Base-by-base conservation (phyloP, 345 rosid genomes). In the Moringa oleifera region DNA sequence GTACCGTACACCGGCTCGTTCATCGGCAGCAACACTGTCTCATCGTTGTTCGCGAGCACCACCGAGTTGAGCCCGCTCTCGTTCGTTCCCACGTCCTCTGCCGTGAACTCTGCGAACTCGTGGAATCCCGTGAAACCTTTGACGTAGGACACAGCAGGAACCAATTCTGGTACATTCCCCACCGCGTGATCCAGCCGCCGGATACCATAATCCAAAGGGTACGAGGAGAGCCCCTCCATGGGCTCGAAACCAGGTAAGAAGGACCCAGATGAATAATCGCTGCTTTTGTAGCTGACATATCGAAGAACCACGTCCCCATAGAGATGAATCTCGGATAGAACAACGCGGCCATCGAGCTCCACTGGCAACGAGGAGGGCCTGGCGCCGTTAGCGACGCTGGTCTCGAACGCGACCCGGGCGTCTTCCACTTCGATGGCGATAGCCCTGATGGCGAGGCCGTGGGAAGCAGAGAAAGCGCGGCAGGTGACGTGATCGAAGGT, bases 1-100 rank as follows among this genome's bases (percentile, higher is more conserved):
- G 95, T 92, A 59, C 98, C 98, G 23, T 71, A 79, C 59, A 92
- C 98, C 1, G 98, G 98, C 70, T 92, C 98, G 70, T 92, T 92
- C 66, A 92, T 71, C 13, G 96, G 96, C 3, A 92, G 65, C 62
- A 92, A 71, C 23, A 92, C 93, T 73, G 53, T 89, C 55, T 89
- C 98, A 0, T 85, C 89, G 28, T 92, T 89, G 77, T 70, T 89
- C 10, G 95, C 95, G 9, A 92, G 23, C 0, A 92, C 98, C 28
- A 78, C 68, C 0, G 98, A 89, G 68, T 92, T 92, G 58, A 92
- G 64, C 49, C 96, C 98, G 60, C 98, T 92, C 66, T 92, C 96
- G 20, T 68, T 70, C 3, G 96, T 92, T 60, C 98, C 96, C n/a
- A 92, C 85, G 19, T 92, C 98, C 59, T 89, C 93, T n/a, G 91